phyloP scores from a whole-genome alignment of 371 early-diverging fungal species.

The Blakeslea trispora region DNA sequence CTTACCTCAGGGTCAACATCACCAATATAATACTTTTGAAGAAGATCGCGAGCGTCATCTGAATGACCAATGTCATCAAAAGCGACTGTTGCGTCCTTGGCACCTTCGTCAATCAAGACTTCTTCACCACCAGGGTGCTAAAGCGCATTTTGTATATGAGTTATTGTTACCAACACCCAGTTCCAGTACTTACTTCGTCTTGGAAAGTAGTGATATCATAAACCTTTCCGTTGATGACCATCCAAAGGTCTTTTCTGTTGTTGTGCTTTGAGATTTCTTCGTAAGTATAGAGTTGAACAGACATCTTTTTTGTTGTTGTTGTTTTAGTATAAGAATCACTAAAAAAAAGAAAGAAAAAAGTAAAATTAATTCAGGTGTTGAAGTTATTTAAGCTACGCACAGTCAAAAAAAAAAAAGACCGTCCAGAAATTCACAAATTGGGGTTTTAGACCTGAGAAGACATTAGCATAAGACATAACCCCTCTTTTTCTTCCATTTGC shows the following conservation, averaged over 20 bases:
- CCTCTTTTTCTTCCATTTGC: no score
- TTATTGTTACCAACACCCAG: neutral
- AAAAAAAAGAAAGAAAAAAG: neutral
- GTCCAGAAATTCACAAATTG: neutral
- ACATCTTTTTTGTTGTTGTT: neutral
- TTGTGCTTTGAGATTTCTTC: slow-evolving; percentile 67
- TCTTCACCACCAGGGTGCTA: slow-evolving; percentile 88
- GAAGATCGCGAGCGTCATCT: slow-evolving; percentile 85
- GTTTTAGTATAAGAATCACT: neutral
- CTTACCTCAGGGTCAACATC: slow-evolving; percentile 65
- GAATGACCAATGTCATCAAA: slow-evolving; percentile 97
- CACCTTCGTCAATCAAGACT: slow-evolving; percentile 77
- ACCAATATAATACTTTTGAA: slow-evolving; percentile 75
- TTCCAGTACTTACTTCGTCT: slow-evolving; percentile 55
- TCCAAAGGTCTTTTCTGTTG: slow-evolving; percentile 60
- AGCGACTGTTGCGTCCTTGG: slow-evolving; percentile 88
- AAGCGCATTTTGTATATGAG: neutral
- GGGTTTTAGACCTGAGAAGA: no score
- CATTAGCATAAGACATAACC: no score
- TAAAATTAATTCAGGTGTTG: neutral
- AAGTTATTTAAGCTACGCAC: neutral
- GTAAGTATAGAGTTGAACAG: slow-evolving; percentile 43
- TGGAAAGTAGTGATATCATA: slow-evolving; percentile 83
- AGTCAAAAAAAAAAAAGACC: neutral
- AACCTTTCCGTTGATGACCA: slow-evolving; percentile 79